phyloP scores from a whole-genome alignment of 345 rosid species.

The Gossypium raimondii region DNA sequence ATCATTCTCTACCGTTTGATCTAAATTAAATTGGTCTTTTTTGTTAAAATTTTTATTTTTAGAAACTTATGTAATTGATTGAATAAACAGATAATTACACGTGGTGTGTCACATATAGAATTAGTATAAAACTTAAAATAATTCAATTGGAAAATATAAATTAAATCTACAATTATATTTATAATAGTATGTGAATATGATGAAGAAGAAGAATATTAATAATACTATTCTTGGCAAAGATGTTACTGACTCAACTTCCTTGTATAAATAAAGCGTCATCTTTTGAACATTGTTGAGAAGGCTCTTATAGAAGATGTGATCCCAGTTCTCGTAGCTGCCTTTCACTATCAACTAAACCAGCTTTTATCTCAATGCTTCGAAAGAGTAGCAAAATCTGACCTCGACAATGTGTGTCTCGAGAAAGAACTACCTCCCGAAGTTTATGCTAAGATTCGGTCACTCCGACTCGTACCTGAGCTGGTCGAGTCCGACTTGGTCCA shows the following conservation, averaged over 20 bases:
- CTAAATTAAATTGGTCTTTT: accelerated
- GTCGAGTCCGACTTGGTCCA: conserved; percentile 3
- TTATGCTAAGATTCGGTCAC: conserved; percentile 19
- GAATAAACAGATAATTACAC: no score
- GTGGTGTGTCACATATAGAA: no score
- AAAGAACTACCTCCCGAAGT: conserved; percentile 34
- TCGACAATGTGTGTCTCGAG: conserved; percentile 28
- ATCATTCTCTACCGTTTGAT: no score
- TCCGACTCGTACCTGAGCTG: conserved; percentile 18
- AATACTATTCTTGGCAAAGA: background rate
- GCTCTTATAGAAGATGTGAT: conserved; percentile 39
- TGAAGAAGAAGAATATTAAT: no score
- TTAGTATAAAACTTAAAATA: no score
- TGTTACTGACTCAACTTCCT: conserved; percentile 13
- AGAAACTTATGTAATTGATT: no score
- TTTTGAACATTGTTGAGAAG: conserved; percentile 31
- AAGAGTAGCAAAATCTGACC: conserved; percentile 30
- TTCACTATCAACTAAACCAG: conserved; percentile 28
- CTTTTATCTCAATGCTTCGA: conserved; percentile 29
- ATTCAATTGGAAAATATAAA: accelerated
- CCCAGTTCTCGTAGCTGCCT: conserved; percentile 37
- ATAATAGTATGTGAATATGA: accelerated
- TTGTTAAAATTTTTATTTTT: no score
- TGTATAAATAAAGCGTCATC: conserved; percentile 36
- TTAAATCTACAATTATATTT: no score